Percentiles rank a stretch among this genome's conserved stretches.
These are phyloP conservation scores for Rhodomyrtus psidioides DNA, from an alignment of 441 rosid species.

Conservation along the genomic window DNA sequence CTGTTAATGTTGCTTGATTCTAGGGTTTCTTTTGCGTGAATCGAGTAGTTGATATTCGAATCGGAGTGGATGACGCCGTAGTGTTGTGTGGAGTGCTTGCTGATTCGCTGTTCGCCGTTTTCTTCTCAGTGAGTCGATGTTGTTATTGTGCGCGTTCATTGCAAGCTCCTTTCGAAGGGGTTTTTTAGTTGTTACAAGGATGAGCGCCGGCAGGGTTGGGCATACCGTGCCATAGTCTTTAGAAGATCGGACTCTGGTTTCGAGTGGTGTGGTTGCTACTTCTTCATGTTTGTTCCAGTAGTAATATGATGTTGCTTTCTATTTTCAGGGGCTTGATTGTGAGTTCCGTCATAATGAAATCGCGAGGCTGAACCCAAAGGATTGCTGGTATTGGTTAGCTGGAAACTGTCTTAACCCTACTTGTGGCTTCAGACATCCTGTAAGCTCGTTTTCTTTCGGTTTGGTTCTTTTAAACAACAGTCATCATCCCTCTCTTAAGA, in stretches of 20 bases:
- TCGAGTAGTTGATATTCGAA: not conserved
- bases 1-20: not conserved
- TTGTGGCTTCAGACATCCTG: slow-evolving; percentile 55
- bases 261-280: not conserved
- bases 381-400: slow-evolving; percentile 56
- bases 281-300: not conserved
- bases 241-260: not conserved
- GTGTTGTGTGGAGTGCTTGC: not conserved
- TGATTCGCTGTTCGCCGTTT: not conserved
- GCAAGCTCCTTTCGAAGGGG: not conserved
- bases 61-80: not conserved
- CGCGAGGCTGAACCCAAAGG: slow-evolving; percentile 52
- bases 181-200: not conserved
- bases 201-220: not conserved
- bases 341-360: slow-evolving; percentile 40
- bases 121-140: not conserved
- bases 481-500: not conserved
- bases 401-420: slow-evolving; percentile 43
- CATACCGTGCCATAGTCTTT: not conserved
- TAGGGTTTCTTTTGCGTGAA: not conserved
- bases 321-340: slow-evolving; percentile 3
- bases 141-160: not conserved
- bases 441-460: slow-evolving; percentile 13
- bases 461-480: not conserved
- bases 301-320: not conserved